phyloP scores from a whole-genome alignment of 139 green algal species.

The Mychonastes homosphaera region DNA sequence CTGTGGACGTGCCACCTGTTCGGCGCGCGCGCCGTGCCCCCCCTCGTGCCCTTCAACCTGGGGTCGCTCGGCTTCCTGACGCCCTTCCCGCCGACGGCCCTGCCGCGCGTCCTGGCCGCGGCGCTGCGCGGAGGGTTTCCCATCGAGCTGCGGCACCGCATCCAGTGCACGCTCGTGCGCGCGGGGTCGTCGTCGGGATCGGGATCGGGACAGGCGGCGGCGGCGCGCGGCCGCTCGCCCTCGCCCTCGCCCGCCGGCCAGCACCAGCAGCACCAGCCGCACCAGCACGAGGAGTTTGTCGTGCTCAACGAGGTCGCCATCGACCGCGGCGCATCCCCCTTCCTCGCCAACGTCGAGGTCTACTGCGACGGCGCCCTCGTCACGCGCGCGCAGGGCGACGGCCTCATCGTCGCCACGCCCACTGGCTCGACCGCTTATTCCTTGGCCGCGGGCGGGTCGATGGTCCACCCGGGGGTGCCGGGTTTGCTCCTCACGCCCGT shows the following conservation, averaged over 20 bases:
- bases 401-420: constrained; percentile 81
- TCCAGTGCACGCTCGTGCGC: constrained; percentile 67
- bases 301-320: constrained; percentile 88
- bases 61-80: constrained; percentile 88
- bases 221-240: neutral
- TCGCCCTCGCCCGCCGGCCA: neutral
- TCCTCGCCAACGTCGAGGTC: constrained; percentile 72
- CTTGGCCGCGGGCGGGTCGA: constrained; percentile 68
- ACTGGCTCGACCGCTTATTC: constrained; percentile 88
- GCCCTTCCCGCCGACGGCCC: constrained; percentile 13
- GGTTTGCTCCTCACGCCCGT: constrained; percentile 91
- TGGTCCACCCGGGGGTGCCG: constrained; percentile 68
- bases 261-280: too few relatives aligned
- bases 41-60: constrained; percentile 75
- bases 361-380: constrained; percentile 68
- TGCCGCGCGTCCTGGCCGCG: constrained; percentile 32
- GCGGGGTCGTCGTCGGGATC: too few relatives aligned
- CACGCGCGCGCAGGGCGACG: constrained; percentile 71
- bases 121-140: constrained; percentile 40
- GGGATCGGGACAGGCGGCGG: neutral
- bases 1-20: constrained; percentile 80
- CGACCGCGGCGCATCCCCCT: constrained; percentile 66
- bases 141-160: constrained; percentile 71
- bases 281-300: constrained; percentile 21
- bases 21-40: constrained; percentile 57